Percentiles rank a stretch among this genome's conserved stretches.
Evolutionary conservation across 495 filamentous ascomycete species (phyloP).

Genomic region (Hypoxylon trugodes): DNA sequence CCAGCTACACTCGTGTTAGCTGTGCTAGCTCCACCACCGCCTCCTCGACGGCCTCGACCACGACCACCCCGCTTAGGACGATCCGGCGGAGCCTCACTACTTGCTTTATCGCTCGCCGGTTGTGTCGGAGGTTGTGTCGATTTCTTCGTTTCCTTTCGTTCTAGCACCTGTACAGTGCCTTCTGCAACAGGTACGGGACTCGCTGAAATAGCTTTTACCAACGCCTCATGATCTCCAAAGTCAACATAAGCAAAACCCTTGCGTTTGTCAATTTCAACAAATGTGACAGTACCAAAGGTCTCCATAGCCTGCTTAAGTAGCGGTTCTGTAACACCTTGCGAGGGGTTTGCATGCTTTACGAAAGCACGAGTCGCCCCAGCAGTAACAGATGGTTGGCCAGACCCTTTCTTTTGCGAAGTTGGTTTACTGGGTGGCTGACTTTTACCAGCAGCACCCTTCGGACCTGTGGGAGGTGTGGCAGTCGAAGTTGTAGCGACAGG

Average conservation of each 20-base stretch:
- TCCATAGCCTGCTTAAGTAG: slow-evolving; percentile 76
- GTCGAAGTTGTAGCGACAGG: slow-evolving; percentile 42
- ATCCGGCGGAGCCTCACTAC: slow-evolving; percentile 22
- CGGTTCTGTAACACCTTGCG: slow-evolving; percentile 87
- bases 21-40: slow-evolving; percentile 10
- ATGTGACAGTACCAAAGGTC: slow-evolving; percentile 72
- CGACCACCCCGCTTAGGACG: slow-evolving; percentile 39
- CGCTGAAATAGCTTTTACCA: slow-evolving; percentile 80
- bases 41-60: slow-evolving; percentile 32
- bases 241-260: slow-evolving; percentile 94
- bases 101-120: slow-evolving; percentile 21
- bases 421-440: slow-evolving; percentile 23
- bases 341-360: slow-evolving; percentile 90
- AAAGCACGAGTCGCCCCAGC: slow-evolving; percentile 81
- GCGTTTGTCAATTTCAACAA: slow-evolving; percentile 88
- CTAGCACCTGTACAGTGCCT: slow-evolving; percentile 84
- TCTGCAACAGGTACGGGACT: slow-evolving; percentile 83
- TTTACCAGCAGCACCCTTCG: slow-evolving; percentile 46
- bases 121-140: slow-evolving; percentile 18
- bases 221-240: slow-evolving; percentile 73
- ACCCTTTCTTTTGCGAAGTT: slow-evolving; percentile 37
- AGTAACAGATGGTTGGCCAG: slow-evolving; percentile 45
- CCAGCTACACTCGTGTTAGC: background rate
- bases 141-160: slow-evolving; percentile 70
- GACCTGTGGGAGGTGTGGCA: slow-evolving; percentile 46